Conservation (phyloP, 371 early-diverging fungal genomes). For the Lichtheimia hyalospora region DNA sequence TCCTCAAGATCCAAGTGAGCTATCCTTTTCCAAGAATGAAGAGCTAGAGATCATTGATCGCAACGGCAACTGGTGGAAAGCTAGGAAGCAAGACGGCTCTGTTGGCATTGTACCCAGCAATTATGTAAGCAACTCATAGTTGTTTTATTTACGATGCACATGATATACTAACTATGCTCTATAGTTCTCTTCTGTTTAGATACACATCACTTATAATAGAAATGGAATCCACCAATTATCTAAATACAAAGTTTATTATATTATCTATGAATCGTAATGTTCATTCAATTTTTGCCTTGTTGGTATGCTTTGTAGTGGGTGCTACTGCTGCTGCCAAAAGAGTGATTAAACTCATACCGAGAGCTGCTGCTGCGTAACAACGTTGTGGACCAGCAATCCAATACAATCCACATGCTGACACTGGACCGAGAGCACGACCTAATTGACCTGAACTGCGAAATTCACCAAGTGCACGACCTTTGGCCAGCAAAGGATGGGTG, state of each 20-base stretch:
- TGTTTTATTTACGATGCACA: too few relatives aligned
- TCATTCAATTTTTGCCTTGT: neutral
- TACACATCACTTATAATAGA: too few relatives aligned
- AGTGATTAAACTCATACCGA: constrained; percentile 29
- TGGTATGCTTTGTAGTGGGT: too few relatives aligned
- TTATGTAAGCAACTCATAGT: constrained; percentile 56
- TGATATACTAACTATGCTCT: neutral
- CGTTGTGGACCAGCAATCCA: constrained; percentile 80
- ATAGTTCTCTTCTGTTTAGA: neutral
- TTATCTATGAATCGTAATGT: neutral
- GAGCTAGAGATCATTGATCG: constrained; percentile 83
- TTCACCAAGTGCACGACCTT: constrained; percentile 79
- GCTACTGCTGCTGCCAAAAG: neutral
- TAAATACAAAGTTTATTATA: too few relatives aligned
- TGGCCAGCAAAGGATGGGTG: constrained; percentile 31
- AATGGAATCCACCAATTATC: too few relatives aligned
- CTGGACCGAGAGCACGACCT: constrained; percentile 89
- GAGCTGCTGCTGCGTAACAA: constrained; percentile 51
- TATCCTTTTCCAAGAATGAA: constrained; percentile 89
- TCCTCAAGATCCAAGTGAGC: constrained; percentile 89
- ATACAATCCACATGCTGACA: constrained; percentile 83
- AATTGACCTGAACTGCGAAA: constrained; percentile 92
- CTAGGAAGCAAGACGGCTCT: constrained; percentile 75
- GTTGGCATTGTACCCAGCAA: constrained; percentile 94
- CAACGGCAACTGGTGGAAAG: constrained; percentile 97